Percentiles rank a stretch among this genome's conserved stretches.
These are phyloP conservation scores for Penicillium frequentans DNA, from an alignment of 2,329 filamentous ascomycete species.

Conservation along the genomic window DNA sequence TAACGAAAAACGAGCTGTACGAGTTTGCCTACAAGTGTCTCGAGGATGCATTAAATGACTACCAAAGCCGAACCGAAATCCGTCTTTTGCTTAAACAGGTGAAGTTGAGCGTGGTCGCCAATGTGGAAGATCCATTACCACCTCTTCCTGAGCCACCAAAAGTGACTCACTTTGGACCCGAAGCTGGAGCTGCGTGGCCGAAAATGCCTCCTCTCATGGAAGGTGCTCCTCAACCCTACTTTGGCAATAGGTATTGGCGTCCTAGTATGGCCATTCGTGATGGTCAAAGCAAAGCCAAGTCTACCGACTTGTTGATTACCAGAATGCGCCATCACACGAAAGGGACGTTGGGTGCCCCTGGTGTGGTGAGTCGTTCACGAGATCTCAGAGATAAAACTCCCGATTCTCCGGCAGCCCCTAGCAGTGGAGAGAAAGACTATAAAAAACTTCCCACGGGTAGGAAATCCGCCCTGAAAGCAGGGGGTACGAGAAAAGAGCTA, in stretches of 20 bases:
- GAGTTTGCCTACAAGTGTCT: constrained; percentile 23
- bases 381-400: not conserved
- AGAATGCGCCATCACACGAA: constrained; percentile 6
- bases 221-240: not conserved
- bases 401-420: not conserved
- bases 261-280: not conserved
- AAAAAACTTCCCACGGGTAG: not conserved
- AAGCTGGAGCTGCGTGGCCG: not conserved
- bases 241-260: not conserved
- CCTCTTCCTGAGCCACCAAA: constrained; percentile 14
- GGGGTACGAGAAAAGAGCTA: not conserved
- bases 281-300: not conserved
- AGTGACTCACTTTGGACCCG: constrained; percentile 3
- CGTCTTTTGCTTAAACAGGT: not conserved
- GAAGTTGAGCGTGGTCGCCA: constrained; percentile 1
- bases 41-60: constrained; percentile 11
- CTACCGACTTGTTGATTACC: not conserved
- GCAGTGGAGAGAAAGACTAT: not conserved
- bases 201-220: not conserved
- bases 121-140: constrained; percentile 24
- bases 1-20: constrained; percentile 13
- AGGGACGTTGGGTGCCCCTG: constrained; percentile 4
- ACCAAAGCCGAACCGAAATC: constrained; percentile 8
- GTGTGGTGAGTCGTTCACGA: not conserved
- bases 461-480: not conserved